Percentiles rank a stretch among this genome's conserved stretches.
phyloP scores from a whole-genome alignment of 768 basidiomycete genomes.

The Tulasnella sp. region DNA sequence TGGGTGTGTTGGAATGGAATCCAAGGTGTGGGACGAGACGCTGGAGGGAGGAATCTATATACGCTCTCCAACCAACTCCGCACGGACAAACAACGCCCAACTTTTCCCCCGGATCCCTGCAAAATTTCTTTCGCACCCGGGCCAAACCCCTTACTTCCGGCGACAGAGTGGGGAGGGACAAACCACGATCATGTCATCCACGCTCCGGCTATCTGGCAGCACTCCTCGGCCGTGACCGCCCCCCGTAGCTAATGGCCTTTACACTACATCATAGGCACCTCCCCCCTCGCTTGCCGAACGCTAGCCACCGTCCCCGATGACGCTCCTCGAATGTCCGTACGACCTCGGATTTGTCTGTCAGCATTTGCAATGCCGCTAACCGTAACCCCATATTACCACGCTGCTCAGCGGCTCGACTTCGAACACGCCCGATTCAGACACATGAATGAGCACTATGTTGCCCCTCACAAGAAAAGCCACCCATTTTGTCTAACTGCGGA shows the following conservation, averaged over 20 bases:
- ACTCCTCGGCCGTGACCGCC: slow-evolving; percentile 2
- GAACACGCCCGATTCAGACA: slow-evolving; percentile 3
- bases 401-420: neutral
- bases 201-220: neutral
- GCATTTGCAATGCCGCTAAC: neutral
- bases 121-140: neutral
- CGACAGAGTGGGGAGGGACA: slow-evolving; percentile 3
- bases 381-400: neutral
- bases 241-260: neutral
- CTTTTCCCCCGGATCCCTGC: neutral
- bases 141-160: neutral
- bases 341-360: slow-evolving; percentile 1
- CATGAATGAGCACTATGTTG: neutral
- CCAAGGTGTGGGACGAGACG: slow-evolving; percentile 10
- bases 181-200: slow-evolving; percentile 9
- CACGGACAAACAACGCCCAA: neutral
- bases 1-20: slow-evolving; percentile 19
- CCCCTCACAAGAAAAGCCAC: neutral
- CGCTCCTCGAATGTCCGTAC: neutral
- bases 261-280: neutral
- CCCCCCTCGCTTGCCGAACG: neutral
- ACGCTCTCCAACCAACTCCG: slow-evolving; percentile 7
- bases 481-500: neutral
- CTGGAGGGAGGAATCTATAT: slow-evolving; percentile 18
- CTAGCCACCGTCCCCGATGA: neutral